Conservation (phyloP, 140 eudicot genomes). For the Oenanthe javanica region DNA sequence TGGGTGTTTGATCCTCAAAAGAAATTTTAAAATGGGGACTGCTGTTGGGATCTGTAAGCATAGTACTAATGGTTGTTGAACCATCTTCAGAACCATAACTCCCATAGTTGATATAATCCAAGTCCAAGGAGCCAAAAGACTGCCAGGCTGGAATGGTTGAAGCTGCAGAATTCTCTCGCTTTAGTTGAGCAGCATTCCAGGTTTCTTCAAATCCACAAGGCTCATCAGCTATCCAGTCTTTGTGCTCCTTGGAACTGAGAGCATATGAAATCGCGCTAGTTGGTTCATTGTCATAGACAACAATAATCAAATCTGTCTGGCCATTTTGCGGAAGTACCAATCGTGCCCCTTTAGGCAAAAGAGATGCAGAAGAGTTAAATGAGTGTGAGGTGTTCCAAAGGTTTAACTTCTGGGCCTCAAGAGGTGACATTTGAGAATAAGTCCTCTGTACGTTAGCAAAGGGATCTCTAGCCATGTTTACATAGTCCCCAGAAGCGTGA, state of each 20-base stretch:
- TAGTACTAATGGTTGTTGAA: slow-evolving; percentile 29
- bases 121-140: slow-evolving; percentile 71
- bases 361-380: slow-evolving; percentile 48
- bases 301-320: slow-evolving; percentile 43
- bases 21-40: slow-evolving; percentile 69
- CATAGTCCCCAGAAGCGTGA: slow-evolving; percentile 63
- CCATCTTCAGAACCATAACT: slow-evolving; percentile 55
- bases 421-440: slow-evolving; percentile 41
- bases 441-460: slow-evolving; percentile 43
- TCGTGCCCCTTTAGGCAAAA: slow-evolving; percentile 69
- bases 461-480: slow-evolving; percentile 71
- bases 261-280: slow-evolving; percentile 84
- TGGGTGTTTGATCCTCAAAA: slow-evolving; percentile 63
- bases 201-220: slow-evolving; percentile 22
- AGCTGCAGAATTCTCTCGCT: slow-evolving; percentile 37
- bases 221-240: slow-evolving; percentile 54
- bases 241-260: slow-evolving; percentile 62
- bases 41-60: slow-evolving; percentile 44
- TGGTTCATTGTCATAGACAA: slow-evolving; percentile 90
- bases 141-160: slow-evolving; percentile 67
- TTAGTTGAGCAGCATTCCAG: slow-evolving; percentile 17
- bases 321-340: slow-evolving; percentile 51
- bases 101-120: slow-evolving; percentile 49
- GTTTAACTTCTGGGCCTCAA: slow-evolving; percentile 46
- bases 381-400: slow-evolving; percentile 27